Evolutionary conservation across 495 filamentous ascomycete genomes (phyloP).

Genomic region (Penicillium fimorum): DNA sequence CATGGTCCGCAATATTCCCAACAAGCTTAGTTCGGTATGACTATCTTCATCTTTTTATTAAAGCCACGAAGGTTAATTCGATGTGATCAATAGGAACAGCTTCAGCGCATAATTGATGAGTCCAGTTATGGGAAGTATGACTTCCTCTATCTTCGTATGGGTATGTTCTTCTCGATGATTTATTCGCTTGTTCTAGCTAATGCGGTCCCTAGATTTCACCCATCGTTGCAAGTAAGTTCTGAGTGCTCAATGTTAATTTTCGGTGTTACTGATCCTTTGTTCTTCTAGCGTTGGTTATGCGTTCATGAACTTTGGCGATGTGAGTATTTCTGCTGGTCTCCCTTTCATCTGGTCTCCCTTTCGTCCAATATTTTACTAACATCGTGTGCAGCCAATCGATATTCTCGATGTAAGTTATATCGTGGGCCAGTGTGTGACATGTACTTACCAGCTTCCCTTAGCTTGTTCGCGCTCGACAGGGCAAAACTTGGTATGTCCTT

Average conservation of each 20-base stretch:
- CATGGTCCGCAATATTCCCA: slow-evolving; percentile 96
- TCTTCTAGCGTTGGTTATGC: slow-evolving; percentile 85
- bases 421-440: neutral
- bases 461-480: slow-evolving; percentile 72
- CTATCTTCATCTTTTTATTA: neutral
- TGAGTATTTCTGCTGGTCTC: slow-evolving; percentile 41
- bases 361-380: slow-evolving; percentile 19
- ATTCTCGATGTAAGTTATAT: slow-evolving; percentile 62
- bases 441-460: slow-evolving; percentile 39
- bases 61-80: neutral
- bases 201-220: slow-evolving; percentile 60
- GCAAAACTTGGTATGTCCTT: slow-evolving; percentile 62
- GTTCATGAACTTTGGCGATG: slow-evolving; percentile 91
- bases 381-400: slow-evolving; percentile 56
- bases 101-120: slow-evolving; percentile 78
- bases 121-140: slow-evolving; percentile 80
- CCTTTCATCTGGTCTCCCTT: neutral
- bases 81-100: slow-evolving; percentile 43
- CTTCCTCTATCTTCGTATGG: slow-evolving; percentile 93
- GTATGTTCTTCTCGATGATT: slow-evolving; percentile 32
- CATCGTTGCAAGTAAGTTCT: slow-evolving; percentile 78
- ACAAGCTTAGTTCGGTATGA: slow-evolving; percentile 74
- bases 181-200: slow-evolving; percentile 1
- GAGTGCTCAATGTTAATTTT: neutral
- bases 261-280: slow-evolving; percentile 24